Evolutionary conservation across 441 rosid species (phyloP).

Genomic region (Isatis lusitanica): DNA sequence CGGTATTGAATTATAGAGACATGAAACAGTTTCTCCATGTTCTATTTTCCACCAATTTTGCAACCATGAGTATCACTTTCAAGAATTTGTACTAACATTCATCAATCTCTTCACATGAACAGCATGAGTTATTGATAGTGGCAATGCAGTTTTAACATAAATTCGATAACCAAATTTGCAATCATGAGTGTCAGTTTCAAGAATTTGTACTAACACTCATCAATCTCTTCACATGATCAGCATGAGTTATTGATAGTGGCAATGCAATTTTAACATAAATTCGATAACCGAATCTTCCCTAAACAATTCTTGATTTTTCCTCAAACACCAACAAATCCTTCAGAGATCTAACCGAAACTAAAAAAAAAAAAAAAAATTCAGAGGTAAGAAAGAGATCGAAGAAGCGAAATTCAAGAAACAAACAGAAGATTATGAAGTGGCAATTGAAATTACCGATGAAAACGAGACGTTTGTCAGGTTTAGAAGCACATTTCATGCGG

Average conservation of each 20-base stretch:
- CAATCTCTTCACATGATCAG: neutral
- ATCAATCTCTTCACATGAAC: neutral
- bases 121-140: neutral
- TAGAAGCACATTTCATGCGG: conserved; percentile 85
- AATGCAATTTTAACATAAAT: neutral
- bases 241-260: neutral
- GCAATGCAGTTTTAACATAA: too few relatives aligned
- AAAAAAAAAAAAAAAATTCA: neutral
- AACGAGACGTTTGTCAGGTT: conserved; percentile 91
- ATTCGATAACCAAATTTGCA: neutral
- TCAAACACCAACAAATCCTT: neutral
- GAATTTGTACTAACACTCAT: too few relatives aligned
- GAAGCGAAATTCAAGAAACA: neutral
- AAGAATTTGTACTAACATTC: neutral
- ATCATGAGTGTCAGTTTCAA: neutral
- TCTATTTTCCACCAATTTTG: neutral
- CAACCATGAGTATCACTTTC: neutral
- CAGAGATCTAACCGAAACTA: neutral
- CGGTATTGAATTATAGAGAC: neutral
- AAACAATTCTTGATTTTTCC: neutral
- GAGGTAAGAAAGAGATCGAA: neutral
- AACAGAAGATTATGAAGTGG: neutral
- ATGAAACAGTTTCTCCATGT: neutral
- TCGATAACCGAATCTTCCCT: neutral
- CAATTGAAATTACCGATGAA: conserved; percentile 58